Conservation (phyloP, 2,329 filamentous ascomycete genomes). For the Penicillium sp. region DNA sequence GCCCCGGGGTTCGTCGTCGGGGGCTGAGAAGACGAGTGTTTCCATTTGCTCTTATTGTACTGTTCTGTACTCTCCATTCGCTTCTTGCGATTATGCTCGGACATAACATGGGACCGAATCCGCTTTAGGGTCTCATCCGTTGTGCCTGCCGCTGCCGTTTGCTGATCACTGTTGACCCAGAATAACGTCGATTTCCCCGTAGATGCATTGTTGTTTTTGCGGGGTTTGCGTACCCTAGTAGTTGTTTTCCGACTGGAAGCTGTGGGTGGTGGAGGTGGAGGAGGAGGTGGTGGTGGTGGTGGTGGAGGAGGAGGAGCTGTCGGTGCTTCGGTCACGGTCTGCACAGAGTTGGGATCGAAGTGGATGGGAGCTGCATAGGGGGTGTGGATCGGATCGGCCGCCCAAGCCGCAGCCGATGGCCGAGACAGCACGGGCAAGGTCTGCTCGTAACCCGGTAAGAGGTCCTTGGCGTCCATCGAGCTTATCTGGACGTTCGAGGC, state of each 20-base stretch:
- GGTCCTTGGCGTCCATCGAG: slow-evolving; percentile 35
- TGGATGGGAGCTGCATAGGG: slow-evolving; percentile 10
- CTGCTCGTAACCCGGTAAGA: slow-evolving; percentile 25
- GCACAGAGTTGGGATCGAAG: slow-evolving; percentile 2
- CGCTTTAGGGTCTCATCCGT: slow-evolving; percentile 43
- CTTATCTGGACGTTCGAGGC: background rate
- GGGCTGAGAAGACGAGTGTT: slow-evolving; percentile 38
- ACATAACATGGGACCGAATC: slow-evolving; percentile 47
- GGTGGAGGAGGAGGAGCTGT: slow-evolving; percentile 3
- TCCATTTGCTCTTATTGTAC: slow-evolving; percentile 42
- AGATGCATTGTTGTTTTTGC: slow-evolving; percentile 33
- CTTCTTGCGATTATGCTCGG: slow-evolving; percentile 45
- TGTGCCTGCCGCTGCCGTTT: slow-evolving; percentile 39
- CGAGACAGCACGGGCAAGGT: slow-evolving; percentile 32
- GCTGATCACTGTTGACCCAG: slow-evolving; percentile 42
- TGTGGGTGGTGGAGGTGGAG: slow-evolving; percentile 4
- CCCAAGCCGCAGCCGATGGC: slow-evolving; percentile 20
- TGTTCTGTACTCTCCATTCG: slow-evolving; percentile 41
- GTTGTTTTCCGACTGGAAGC: slow-evolving; percentile 21
- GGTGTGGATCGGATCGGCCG: slow-evolving; percentile 18
- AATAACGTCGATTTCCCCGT: slow-evolving; percentile 39
- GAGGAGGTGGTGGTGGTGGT: background rate
- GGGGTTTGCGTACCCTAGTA: slow-evolving; percentile 37
- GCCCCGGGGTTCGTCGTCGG: slow-evolving; percentile 25
- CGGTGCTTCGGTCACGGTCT: background rate